A percentile compares a stretch with the other conserved stretches of the same genome.
Evolutionary conservation across 208 protist species (phyloP).

Genomic region (Plasmodiophora brassicae): DNA sequence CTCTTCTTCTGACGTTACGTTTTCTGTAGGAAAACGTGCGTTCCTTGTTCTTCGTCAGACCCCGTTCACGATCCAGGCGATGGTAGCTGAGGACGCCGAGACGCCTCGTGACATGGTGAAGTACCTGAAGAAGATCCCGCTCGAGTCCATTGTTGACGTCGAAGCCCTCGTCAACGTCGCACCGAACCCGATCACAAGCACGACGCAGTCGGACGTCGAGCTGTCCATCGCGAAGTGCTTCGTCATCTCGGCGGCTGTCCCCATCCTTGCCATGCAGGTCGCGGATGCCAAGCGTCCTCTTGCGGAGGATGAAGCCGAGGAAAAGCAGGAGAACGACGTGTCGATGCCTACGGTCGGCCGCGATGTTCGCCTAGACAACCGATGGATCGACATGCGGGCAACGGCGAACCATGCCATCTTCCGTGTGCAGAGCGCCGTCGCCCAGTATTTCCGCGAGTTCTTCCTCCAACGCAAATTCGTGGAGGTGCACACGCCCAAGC

Average conservation of each 20-base stretch:
- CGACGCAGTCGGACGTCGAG: conserved; percentile 30
- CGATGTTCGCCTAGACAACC: conserved; percentile 44
- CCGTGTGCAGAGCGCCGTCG: conserved; percentile 24
- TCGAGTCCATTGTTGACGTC: conserved; percentile 43
- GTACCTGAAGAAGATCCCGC: conserved; percentile 24
- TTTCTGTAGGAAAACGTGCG: conserved; percentile 18
- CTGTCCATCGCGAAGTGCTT: conserved; percentile 19
- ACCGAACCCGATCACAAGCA: conserved; percentile 11
- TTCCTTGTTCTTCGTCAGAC: conserved; percentile 32
- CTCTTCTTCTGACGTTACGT: too few relatives aligned
- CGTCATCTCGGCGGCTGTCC: background rate
- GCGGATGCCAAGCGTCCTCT: conserved; percentile 12
- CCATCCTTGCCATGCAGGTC: conserved; percentile 1
- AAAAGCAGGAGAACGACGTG: background rate
- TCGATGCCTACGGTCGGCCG: conserved; percentile 35
- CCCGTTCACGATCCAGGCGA: conserved; percentile 36
- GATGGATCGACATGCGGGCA: conserved; percentile 42
- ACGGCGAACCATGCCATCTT: conserved; percentile 46
- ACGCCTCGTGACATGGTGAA: conserved; percentile 30
- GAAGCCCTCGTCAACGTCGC: background rate
- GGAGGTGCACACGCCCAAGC: conserved; percentile 99
- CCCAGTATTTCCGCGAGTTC: conserved; percentile 82
- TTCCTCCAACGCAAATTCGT: conserved; percentile 82
- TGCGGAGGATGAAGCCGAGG: background rate
- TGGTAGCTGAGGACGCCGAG: background rate